Evolutionary conservation across 2,329 filamentous ascomycete species (phyloP).

Genomic region (Pseudogymnoascus sp.): DNA sequence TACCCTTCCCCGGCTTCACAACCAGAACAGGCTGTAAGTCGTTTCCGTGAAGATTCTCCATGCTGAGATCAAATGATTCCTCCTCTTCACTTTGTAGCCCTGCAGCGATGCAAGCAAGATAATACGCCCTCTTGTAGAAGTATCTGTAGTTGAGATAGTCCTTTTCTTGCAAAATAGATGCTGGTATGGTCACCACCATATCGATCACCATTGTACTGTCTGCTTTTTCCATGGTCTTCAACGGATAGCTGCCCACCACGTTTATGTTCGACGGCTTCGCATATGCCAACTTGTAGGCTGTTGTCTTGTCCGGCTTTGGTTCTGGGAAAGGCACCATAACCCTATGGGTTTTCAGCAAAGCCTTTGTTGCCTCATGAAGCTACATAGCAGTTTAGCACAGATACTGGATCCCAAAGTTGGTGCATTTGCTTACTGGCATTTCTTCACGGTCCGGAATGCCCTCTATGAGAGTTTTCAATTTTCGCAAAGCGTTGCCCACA

Average conservation of each 20-base stretch:
- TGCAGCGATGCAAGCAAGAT: slow-evolving; percentile 71
- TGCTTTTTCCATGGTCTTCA: slow-evolving; percentile 62
- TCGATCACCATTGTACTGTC: slow-evolving; percentile 58
- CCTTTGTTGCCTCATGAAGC: slow-evolving; percentile 59
- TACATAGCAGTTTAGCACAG: slow-evolving; percentile 28
- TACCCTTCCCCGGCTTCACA: slow-evolving; percentile 30
- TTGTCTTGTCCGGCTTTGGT: slow-evolving; percentile 66
- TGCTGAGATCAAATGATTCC: slow-evolving; percentile 48
- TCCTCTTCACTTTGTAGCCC: slow-evolving; percentile 52
- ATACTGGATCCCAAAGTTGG: neutral
- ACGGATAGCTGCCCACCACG: slow-evolving; percentile 78
- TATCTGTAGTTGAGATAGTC: slow-evolving; percentile 90
- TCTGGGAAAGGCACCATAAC: slow-evolving; percentile 75
- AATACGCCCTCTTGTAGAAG: slow-evolving; percentile 91
- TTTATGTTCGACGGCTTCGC: slow-evolving; percentile 69
- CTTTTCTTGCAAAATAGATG: slow-evolving; percentile 76
- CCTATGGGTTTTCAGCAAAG: slow-evolving; percentile 56
- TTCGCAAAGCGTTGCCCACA: slow-evolving; percentile 45
- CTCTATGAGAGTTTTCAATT: slow-evolving; percentile 49
- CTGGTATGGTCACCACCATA: slow-evolving; percentile 79
- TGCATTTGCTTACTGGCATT: slow-evolving; percentile 31
- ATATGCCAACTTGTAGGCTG: slow-evolving; percentile 75
- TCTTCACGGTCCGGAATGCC: slow-evolving; percentile 42
- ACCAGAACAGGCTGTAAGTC: slow-evolving; percentile 61
- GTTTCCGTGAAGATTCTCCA: slow-evolving; percentile 63